A percentile compares a stretch with the other conserved stretches of the same genome.
Evolutionary conservation across 345 rosid genomes (phyloP).

Genomic region (Lepidium aucheri): DNA sequence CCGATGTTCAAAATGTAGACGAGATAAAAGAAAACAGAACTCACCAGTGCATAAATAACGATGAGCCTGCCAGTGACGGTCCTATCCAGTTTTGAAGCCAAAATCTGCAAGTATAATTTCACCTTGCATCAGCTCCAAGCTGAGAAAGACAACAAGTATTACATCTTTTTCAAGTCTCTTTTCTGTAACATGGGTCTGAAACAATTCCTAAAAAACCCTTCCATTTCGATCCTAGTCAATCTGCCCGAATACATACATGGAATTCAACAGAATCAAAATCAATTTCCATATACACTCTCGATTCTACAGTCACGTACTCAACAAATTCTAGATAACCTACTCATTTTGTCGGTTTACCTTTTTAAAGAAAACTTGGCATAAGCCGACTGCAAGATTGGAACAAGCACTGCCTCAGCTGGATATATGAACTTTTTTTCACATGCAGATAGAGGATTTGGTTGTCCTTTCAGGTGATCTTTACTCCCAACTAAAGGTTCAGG

Average conservation of each 20-base stretch:
- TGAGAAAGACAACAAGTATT: slow-evolving; percentile 11
- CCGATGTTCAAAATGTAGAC: neutral
- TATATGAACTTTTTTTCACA: slow-evolving; percentile 68
- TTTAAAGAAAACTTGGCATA: slow-evolving; percentile 77
- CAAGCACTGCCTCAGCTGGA: slow-evolving; percentile 88
- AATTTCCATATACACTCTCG: slow-evolving; percentile 6
- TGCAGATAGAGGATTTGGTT: slow-evolving; percentile 28
- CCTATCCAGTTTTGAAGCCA: slow-evolving; percentile 99
- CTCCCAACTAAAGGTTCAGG: slow-evolving; percentile 51
- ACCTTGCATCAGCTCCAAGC: slow-evolving; percentile 29
- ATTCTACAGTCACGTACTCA: slow-evolving; percentile 9
- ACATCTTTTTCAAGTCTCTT: slow-evolving; percentile 2
- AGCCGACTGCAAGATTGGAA: slow-evolving; percentile 79
- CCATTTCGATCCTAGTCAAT: slow-evolving; percentile 1
- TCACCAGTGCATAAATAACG: slow-evolving; percentile 90
- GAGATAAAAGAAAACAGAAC: slow-evolving; percentile 12
- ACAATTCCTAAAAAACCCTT: neutral
- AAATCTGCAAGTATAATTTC: slow-evolving; percentile 58
- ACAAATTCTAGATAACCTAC: slow-evolving; percentile 10
- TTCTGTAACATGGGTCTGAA: slow-evolving; percentile 10
- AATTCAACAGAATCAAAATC: neutral
- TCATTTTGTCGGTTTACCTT: slow-evolving; percentile 44
- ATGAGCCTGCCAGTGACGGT: slow-evolving; percentile 80
- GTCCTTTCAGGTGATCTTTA: slow-evolving; percentile 52
- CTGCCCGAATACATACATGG: slow-evolving; percentile 5